Evolutionary conservation across 2,329 filamentous ascomycete genomes (phyloP).

Genomic region (Aspergillus niger): DNA sequence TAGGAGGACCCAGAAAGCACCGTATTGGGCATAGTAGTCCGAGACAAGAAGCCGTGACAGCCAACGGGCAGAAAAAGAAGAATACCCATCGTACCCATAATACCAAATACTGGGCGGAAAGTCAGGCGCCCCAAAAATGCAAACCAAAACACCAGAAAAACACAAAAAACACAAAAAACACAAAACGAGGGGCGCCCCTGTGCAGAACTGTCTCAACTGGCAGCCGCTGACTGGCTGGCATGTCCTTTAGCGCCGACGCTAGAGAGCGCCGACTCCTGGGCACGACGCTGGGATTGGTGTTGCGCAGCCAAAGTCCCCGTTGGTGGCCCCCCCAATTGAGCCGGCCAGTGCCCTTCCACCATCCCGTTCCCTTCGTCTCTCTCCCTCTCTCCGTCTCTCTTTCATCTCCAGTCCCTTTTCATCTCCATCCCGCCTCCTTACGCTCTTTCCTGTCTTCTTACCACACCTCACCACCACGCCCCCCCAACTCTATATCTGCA

Average conservation of each 20-base stretch:
- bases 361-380: neutral
- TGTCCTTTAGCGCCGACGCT: conserved; percentile 14
- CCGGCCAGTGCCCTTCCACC: neutral
- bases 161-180: neutral
- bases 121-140: conserved; percentile 14
- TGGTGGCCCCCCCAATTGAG: neutral
- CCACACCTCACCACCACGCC: conserved; percentile 6
- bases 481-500: conserved; percentile 8
- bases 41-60: neutral
- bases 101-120: neutral
- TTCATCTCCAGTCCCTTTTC: conserved; percentile 15
- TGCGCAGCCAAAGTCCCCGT: conserved; percentile 5
- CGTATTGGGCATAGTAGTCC: neutral
- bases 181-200: conserved; percentile 6
- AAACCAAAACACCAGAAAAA: neutral
- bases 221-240: conserved; percentile 14
- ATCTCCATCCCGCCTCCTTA: conserved; percentile 17
- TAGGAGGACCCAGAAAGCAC: neutral
- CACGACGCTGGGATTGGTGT: conserved; percentile 12
- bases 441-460: conserved; percentile 10
- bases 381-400: conserved; percentile 8
- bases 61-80: neutral
- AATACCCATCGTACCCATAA: neutral
- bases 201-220: conserved; percentile 19
- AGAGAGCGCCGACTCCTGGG: conserved; percentile 14